Conservation (phyloP, 495 filamentous ascomycete species). For the Aspergillus diversus region DNA sequence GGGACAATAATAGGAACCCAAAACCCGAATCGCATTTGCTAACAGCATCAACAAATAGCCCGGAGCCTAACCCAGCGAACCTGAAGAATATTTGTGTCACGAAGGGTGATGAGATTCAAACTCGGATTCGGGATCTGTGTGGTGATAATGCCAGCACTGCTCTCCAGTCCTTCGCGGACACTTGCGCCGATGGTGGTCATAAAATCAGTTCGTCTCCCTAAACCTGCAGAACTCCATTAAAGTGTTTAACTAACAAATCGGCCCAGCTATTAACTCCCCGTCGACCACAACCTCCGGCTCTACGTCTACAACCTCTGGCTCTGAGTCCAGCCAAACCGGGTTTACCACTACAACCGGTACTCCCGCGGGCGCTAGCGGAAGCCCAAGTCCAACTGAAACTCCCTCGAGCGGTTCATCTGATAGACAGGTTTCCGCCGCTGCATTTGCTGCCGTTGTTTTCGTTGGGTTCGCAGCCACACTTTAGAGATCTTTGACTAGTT, state of each 20-base stretch:
- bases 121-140: slow-evolving; percentile 34
- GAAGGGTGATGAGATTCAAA: slow-evolving; percentile 34
- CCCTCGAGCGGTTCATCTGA: slow-evolving; percentile 30
- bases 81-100: slow-evolving; percentile 36
- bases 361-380: slow-evolving; percentile 8
- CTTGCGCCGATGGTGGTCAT: slow-evolving; percentile 37
- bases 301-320: slow-evolving; percentile 11
- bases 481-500: slow-evolving; percentile 24
- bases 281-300: slow-evolving; percentile 20
- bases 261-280: slow-evolving; percentile 8
- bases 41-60: slow-evolving; percentile 25
- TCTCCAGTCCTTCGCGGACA: slow-evolving; percentile 38
- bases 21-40: slow-evolving; percentile 17
- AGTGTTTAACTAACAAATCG: slow-evolving; percentile 11
- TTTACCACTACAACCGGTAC: slow-evolving; percentile 15
- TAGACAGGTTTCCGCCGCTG: slow-evolving; percentile 39
- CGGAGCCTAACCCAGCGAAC: slow-evolving; percentile 34
- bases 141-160: slow-evolving; percentile 32
- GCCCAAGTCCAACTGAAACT: slow-evolving; percentile 12
- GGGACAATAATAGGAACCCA: neutral
- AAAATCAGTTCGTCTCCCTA: slow-evolving; percentile 37
- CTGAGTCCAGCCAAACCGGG: slow-evolving; percentile 17
- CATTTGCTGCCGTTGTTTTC: slow-evolving; percentile 44
- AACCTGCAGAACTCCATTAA: neutral
- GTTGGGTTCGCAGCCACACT: slow-evolving; percentile 44